A percentile compares a stretch with the other conserved stretches of the same genome.
Evolutionary conservation across 768 basidiomycete species (phyloP).

Genomic region (Mycena amicta): DNA sequence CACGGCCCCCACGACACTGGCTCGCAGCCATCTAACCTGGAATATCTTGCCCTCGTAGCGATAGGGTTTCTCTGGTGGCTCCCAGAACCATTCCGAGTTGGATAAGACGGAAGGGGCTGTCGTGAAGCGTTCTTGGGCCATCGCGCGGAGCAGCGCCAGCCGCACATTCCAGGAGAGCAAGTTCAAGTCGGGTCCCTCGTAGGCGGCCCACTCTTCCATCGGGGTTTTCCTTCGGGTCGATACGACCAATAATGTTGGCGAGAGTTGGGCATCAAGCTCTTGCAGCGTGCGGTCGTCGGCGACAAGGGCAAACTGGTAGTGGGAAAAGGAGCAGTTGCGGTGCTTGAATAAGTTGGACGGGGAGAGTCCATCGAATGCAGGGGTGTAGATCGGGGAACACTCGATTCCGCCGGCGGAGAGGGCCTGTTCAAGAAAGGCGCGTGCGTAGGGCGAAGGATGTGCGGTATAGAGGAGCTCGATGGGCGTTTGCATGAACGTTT

Average conservation of each 20-base stretch:
- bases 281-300: conserved; percentile 16
- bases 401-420: conserved; percentile 3
- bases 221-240: background rate
- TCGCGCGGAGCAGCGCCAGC: conserved; percentile 9
- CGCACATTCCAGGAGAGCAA: conserved; percentile 4
- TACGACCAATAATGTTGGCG: conserved; percentile 13
- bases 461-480: conserved; percentile 19
- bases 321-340: conserved; percentile 9
- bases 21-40: conserved; percentile 16
- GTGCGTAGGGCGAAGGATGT: conserved; percentile 3
- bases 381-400: conserved; percentile 7
- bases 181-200: conserved; percentile 15
- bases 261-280: conserved; percentile 3
- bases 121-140: conserved; percentile 8
- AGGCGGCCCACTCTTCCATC: conserved; percentile 12
- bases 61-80: background rate
- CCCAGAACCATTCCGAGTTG: conserved; percentile 13
- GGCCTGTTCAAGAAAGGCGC: conserved; percentile 8
- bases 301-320: conserved; percentile 11
- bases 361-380: conserved; percentile 12
- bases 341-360: conserved; percentile 10
- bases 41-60: conserved; percentile 1
- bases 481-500: conserved; percentile 1
- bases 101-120: background rate
- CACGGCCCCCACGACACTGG: conserved; percentile 8